Conservation (phyloP, 139 green algal species). For the Chlamydomonas schloesseri region DNA sequence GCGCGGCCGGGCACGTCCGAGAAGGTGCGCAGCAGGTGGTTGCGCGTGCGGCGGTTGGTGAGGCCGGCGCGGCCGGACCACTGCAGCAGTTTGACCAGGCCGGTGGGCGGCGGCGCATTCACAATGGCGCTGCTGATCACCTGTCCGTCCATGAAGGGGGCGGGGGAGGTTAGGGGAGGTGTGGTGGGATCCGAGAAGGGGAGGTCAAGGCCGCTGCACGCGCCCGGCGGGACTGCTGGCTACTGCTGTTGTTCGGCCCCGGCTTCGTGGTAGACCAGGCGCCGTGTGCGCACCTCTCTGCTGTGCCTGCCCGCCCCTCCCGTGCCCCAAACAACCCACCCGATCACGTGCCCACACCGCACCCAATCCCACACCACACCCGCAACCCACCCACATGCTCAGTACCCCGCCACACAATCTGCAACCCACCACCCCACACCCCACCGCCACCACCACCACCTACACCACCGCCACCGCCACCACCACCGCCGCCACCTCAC, state of each 20-base stretch:
- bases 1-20: neutral
- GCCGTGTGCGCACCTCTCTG: no score
- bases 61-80: constrained; percentile 10
- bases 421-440: neutral
- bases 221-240: no score
- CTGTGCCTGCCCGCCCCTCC: no score
- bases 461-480: no score
- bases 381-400: no score
- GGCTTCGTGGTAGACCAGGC: no score
- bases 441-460: neutral
- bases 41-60: constrained; percentile 28
- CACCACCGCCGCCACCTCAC: neutral
- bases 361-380: no score
- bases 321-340: no score
- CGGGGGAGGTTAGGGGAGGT: neutral
- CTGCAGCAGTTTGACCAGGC: constrained; percentile 22
- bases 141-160: neutral
- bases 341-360: no score
- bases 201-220: neutral
- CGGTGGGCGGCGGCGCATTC: constrained; percentile 17
- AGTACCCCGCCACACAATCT: no score
- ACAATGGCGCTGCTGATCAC: constrained; percentile 31
- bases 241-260: no score
- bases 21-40: constrained; percentile 33
- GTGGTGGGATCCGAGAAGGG: neutral